Conservation (phyloP, 805 yeast genomes). For the Danielia oregonensis region DNA sequence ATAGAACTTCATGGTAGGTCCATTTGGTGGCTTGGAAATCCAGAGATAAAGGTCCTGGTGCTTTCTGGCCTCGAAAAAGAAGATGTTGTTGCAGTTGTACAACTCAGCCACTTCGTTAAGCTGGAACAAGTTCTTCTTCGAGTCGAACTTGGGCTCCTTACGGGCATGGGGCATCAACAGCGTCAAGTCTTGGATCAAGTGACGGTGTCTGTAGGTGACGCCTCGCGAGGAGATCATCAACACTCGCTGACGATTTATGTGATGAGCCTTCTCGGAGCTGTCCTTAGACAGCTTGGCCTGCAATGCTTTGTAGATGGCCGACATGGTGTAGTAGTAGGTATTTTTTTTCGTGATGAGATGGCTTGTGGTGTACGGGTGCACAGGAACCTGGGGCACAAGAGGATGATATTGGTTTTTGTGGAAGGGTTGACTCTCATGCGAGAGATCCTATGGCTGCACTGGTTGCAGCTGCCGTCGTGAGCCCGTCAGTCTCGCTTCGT, state of each 20-base stretch:
- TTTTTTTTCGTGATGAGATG: slow-evolving; percentile 11
- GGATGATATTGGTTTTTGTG: background rate
- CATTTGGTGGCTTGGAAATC: slow-evolving; percentile 96
- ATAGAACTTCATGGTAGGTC: slow-evolving; percentile 92
- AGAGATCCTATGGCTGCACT: background rate
- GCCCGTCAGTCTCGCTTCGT: too few relatives aligned
- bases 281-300: slow-evolving; percentile 46
- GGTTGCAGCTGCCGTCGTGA: too few relatives aligned
- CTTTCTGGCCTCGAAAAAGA: slow-evolving; percentile 93
- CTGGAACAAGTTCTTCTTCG: slow-evolving; percentile 82
- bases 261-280: slow-evolving; percentile 46
- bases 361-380: slow-evolving; percentile 8
- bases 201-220: slow-evolving; percentile 92
- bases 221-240: slow-evolving; percentile 92
- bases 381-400: background rate
- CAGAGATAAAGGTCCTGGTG: slow-evolving; percentile 93
- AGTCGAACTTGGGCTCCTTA: slow-evolving; percentile 93
- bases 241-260: slow-evolving; percentile 83
- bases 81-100: slow-evolving; percentile 92
- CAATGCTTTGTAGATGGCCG: slow-evolving; percentile 45
- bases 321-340: slow-evolving; percentile 23
- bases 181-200: slow-evolving; percentile 77
- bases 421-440: background rate
- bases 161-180: slow-evolving; percentile 88
- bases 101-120: slow-evolving; percentile 94